phyloP scores from a whole-genome alignment of 2,329 filamentous ascomycete genomes.

The Chrysosporium keratinophilum region DNA sequence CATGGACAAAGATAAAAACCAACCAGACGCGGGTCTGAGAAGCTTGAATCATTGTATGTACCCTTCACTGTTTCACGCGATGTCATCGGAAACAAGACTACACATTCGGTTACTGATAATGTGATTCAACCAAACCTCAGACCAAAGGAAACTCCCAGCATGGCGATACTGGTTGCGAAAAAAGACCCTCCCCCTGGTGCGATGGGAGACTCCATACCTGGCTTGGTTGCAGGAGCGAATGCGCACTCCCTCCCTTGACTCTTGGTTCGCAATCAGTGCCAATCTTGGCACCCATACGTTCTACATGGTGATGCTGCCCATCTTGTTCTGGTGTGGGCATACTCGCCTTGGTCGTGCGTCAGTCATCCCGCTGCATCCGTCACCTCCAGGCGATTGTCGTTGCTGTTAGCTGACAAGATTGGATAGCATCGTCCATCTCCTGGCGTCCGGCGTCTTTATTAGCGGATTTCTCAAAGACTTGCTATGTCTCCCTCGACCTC shows the following conservation, averaged over 20 bases:
- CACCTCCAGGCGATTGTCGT: conserved; percentile 5
- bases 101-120: conserved; percentile 15
- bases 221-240: conserved; percentile 71
- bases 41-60: conserved; percentile 63
- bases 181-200: conserved; percentile 69
- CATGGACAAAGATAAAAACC: conserved; percentile 33
- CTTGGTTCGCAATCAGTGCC: conserved; percentile 92
- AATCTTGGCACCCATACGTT: conserved; percentile 97
- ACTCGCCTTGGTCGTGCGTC: conserved; percentile 78
- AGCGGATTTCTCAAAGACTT: conserved; percentile 93
- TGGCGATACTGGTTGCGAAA: conserved; percentile 86
- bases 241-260: conserved; percentile 76
- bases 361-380: conserved; percentile 27
- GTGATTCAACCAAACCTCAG: conserved; percentile 38
- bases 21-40: conserved; percentile 58
- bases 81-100: background rate
- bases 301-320: conserved; percentile 91
- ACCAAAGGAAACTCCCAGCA: conserved; percentile 68
- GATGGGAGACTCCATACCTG: conserved; percentile 91
- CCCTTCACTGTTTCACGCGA: background rate
- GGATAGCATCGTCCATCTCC: conserved; percentile 52
- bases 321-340: conserved; percentile 94
- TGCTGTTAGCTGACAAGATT: conserved; percentile 8
- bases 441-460: conserved; percentile 70
- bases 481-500: conserved; percentile 77